Evolutionary conservation across 2,329 filamentous ascomycete species (phyloP).

Genomic region (Trichoderma gracile): DNA sequence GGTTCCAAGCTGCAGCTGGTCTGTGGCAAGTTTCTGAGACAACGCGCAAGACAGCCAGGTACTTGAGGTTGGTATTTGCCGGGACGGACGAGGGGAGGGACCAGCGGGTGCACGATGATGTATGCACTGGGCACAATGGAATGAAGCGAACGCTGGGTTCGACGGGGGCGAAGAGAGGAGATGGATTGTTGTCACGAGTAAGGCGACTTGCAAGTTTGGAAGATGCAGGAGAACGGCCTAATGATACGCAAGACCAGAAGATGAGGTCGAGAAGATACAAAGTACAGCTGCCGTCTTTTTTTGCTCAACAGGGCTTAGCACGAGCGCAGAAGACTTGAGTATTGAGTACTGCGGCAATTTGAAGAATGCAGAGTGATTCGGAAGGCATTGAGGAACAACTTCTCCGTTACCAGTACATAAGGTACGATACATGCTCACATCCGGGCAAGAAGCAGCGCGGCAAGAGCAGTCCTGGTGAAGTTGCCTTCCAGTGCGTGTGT

Average conservation of each 20-base stretch:
- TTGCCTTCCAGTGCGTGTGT: background rate
- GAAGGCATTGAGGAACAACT: too few relatives aligned
- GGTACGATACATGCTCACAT: too few relatives aligned
- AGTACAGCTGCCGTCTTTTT: background rate
- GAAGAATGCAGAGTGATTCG: too few relatives aligned
- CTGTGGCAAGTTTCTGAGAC: conserved; percentile 16
- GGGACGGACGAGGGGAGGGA: background rate
- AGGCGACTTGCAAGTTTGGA: background rate
- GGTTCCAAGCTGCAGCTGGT: background rate
- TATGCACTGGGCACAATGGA: conserved; percentile 5
- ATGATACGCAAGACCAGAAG: background rate
- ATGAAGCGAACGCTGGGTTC: conserved; percentile 15
- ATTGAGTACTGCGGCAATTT: too few relatives aligned
- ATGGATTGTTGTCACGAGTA: conserved; percentile 7
- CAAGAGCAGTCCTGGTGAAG: too few relatives aligned
- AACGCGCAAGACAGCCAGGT: conserved; percentile 4
- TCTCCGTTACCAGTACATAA: too few relatives aligned
- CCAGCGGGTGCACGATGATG: conserved; percentile 13
- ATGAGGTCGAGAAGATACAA: background rate
- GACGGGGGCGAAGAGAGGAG: conserved; percentile 6
- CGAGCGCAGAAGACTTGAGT: too few relatives aligned
- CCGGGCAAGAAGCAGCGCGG: too few relatives aligned
- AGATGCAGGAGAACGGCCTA: background rate
- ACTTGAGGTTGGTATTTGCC: background rate
- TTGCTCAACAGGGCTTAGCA: background rate